Evolutionary conservation across 164 flowering plant species (phyloP), one percentile per base, ranked within the genome.

Genomic region (Tetracentron sinense): DNA sequence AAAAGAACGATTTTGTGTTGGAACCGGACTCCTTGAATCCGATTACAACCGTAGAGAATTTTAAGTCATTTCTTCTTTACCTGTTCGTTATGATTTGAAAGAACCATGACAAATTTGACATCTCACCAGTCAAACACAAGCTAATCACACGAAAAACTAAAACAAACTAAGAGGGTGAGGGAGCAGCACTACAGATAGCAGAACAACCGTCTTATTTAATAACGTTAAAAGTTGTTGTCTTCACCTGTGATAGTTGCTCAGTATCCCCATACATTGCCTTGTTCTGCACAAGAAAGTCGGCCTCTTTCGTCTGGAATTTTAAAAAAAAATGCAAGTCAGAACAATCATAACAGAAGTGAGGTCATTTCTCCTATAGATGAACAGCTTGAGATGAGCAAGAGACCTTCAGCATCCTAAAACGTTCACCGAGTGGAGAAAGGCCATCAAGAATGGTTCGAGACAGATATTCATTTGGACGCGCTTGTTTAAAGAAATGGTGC

Each of bases 241-340:
- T 72, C 44, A 85, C 96, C 96, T 92, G 98, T 48, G 98, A 92
- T 66, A 87, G 61, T 7, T 93, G 92, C 62, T 87, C 98, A 67
- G 85, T 83, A 60, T 92, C 84, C 56, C 78, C 96, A 74, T 82
- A 77, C 56, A 82, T 65, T 48, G 79, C 84, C 75, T 88, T 85
- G 68, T 92, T 88, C 53, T 85, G 97, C 25, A 82, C 68, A 71
- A 90, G 88, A 65, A 89, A 65, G 56, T 84, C 89, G 47, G 96
- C 89, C 71, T 92, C 99, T 77, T 85, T 89, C 49, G 69, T 85
- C 97, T 94, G 83, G 59, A 66, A 72, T 55, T n/a, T n/a, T n/a
- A n/a, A n/a, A 28, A 57, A 21, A 59, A n/a, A 44, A 22, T 19
- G 14, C 54, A 22, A 31, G 56, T 61, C 29, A 59, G 58, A 21